Percentiles rank a stretch among this genome's conserved stretches.
phyloP scores from a whole-genome alignment of 73 alveolate genomes.

The Halteria grandinella region DNA sequence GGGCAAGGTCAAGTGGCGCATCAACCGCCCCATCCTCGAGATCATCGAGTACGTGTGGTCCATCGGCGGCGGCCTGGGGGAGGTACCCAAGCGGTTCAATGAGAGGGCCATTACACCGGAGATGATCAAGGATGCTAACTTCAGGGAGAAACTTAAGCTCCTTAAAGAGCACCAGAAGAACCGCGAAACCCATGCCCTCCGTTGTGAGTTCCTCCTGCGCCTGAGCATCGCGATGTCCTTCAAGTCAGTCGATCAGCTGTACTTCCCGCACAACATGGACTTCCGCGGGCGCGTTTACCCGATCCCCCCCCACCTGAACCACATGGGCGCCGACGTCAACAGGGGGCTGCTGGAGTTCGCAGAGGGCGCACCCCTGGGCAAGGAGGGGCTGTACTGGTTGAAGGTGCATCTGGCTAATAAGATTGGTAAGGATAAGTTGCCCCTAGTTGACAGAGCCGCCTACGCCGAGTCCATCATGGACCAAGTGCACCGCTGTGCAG shows the following conservation, averaged over 20 bases:
- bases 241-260: conserved; percentile 69
- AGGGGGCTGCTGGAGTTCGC: conserved; percentile 94
- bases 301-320: conserved; percentile 90
- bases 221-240: conserved; percentile 81
- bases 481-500: conserved; percentile 74
- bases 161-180: conserved; percentile 77
- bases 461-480: conserved; percentile 78
- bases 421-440: conserved; percentile 88
- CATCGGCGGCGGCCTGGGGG: conserved; percentile 90
- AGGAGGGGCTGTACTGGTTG: conserved; percentile 93
- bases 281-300: conserved; percentile 98
- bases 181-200: conserved; percentile 80
- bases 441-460: conserved; percentile 76
- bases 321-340: conserved; percentile 87
- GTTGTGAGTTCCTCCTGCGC: conserved; percentile 84
- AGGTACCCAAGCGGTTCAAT: conserved; percentile 75
- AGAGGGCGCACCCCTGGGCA: conserved; percentile 86
- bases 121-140: conserved; percentile 59
- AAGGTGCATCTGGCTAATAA: conserved; percentile 88
- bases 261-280: conserved; percentile 96
- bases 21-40: conserved; percentile 78
- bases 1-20: conserved; percentile 89
- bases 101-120: conserved; percentile 79
- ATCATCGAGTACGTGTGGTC: conserved; percentile 83
- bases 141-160: conserved; percentile 74